Base-by-base conservation (phyloP, 306 rosid species). In the Echinosophora koreensis region DNA sequence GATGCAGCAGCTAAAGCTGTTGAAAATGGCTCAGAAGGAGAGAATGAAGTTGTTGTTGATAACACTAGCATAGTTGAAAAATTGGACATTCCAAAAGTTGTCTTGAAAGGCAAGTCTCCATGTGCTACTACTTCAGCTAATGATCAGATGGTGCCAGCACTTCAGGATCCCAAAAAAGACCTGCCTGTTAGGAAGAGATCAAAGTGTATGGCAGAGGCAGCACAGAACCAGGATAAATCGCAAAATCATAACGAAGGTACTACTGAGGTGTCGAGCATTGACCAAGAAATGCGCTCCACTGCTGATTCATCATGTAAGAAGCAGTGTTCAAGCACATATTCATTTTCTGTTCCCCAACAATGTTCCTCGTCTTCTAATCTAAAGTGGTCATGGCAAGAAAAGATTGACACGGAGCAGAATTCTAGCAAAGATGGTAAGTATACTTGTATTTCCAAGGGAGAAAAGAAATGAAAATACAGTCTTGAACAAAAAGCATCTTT, bases 71-170 rank as follows among this genome's bases (percentile, higher is more conserved):
- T 56, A 32, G 69, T 66, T 75, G 89, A 83, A 81, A 73, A 65
- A 34, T 55, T 67, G 52, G 85, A 83, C 66, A 79, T 81, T 72
- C 86, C 91, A 28, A 89, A 80, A 71, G 84, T 82, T 39, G 56
- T 82, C 55, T 64, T 87, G 17, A 73, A 58, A 64, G 87, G 71
- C 50, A 81, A 82, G 72, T 15, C 75, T 70, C 86, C 87, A 13
- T 82, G 93, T 80, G 85, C 89, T 47, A 64, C 97, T 47, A n/a
- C 76, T 71, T 95, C 97, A 49, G 86, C 92, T 14, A 92, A 95
- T 85, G 98, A 95, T 86, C 98, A 95, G 86, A 90, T 77, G 86
- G 98, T 95, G 55, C 98, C 97, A 2, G 85, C 91, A 14, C 72
- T 83, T 66, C 92, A 78, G 41, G 79, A 80, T 77, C 77, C 81